Evolutionary conservation across 2,329 filamentous ascomycete species (phyloP).

Genomic region (Aquanectria penicillioides): DNA sequence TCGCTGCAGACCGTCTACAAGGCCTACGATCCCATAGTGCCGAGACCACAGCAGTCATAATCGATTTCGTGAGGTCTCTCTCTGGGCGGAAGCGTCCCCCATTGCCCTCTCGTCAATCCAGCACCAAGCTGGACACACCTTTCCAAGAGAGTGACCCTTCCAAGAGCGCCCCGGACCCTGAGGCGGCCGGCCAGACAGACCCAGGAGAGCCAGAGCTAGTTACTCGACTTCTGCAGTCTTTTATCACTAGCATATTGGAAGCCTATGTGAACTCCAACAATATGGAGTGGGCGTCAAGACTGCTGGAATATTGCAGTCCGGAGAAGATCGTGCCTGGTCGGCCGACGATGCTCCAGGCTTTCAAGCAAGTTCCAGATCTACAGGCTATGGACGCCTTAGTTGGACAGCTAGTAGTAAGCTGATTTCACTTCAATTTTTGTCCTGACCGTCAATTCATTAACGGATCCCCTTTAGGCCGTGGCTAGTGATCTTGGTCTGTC

Average conservation of each 20-base stretch:
- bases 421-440: too few species aligned
- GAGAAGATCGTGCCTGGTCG: constrained; percentile 70
- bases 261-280: constrained; percentile 73
- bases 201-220: constrained; percentile 70
- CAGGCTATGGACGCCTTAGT: constrained; percentile 72
- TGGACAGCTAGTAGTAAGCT: constrained; percentile 75
- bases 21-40: constrained; percentile 71
- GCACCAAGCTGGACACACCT: constrained; percentile 63
- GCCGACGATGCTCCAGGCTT: constrained; percentile 70
- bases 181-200: constrained; percentile 53
- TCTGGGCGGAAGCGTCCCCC: constrained; percentile 73
- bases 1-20: constrained; percentile 78
- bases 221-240: constrained; percentile 74
- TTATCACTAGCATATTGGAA: constrained; percentile 81
- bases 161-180: constrained; percentile 70
- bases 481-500: constrained; percentile 69
- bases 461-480: constrained; percentile 63
- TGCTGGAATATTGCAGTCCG: constrained; percentile 76
- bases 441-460: constrained; percentile 24
- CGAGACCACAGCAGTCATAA: constrained; percentile 75
- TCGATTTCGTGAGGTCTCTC: constrained; percentile 76
- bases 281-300: constrained; percentile 69
- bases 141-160: constrained; percentile 64
- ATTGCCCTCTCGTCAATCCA: constrained; percentile 68
- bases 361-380: constrained; percentile 70